Evolutionary conservation across 2,329 filamentous ascomycete species (phyloP), one percentile per base, ranked within the genome.

Genomic region (Ceratocystis huliohia): DNA sequence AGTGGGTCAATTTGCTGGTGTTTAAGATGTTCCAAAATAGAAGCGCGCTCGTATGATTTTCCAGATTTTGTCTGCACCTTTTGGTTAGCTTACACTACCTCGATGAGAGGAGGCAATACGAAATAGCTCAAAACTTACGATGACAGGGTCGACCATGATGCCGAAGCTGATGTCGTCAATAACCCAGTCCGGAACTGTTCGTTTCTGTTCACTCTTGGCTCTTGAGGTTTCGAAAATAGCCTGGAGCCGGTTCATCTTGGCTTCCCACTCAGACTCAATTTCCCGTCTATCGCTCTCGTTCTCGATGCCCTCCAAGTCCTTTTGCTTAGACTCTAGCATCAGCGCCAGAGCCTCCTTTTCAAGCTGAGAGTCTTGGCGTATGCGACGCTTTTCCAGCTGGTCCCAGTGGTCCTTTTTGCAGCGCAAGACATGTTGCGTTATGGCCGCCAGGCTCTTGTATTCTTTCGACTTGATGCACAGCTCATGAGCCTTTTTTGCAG

Each of bases 331-430:
- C 65, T 82, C 79, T 8, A 78, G 74, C 65, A 89, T 72, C 48
- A 82, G 71, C 0, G 75, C 76, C 41, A 87, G 74, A 45, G 88
- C 74, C 67, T 90, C 83, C 1, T 73, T 75, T 72, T 90, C 82
- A 1, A 92, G 76, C 41, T 82, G 81, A 4, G 76, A 78, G 22
- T 80, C 79, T 69, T 84, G 79, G 15, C 84, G 79, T 28, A 79
- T 72, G 1, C 88, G 79, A 45, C 80, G 78, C 66, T 79, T 79
- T 74, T 97, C 93, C 70, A 80, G 79, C 10, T 84, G 81, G 45
- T 93, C 88, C 90, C 94, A 97, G 48, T 89, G 84, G 69, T 87
- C 86, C 75, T 93, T 93, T 76, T 95, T 96, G 72, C 89, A 91
- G 67, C 81, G 81, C 25, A 96, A 78, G 0, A 96, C 89, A 17